Base-by-base conservation (phyloP, 2,329 filamentous ascomycete genomes). In the Cadophora luteo-olivacea region DNA sequence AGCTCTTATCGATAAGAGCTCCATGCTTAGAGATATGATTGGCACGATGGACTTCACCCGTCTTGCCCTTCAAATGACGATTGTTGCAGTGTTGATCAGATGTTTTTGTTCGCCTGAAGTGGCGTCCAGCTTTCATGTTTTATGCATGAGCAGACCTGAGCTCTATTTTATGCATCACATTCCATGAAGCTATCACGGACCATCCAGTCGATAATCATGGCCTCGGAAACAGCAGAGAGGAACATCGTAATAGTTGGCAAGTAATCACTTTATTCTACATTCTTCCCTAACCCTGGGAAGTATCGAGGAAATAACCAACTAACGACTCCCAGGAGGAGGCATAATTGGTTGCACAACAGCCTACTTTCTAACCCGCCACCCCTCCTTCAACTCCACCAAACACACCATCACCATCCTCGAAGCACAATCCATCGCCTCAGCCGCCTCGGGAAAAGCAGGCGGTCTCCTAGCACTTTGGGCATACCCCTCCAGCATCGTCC, bases 391-490 rank as follows among this genome's bases (percentile, higher is more conserved):
- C 78, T 89, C 90, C 52, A 81, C 86, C 25, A 86, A 87, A 64
- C 92, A 97, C 79, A 90, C 85, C 64, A 91, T 98, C 75, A 97
- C 92, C 0, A 84, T 99, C 36, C 85, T 98, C 65, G 96, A 99
- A 83, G 94, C 96, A 0, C 89, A 89, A 3, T 85, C 89, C 55
- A 90, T 98, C 72, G 96, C 96, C 7, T 89, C 93, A n/a, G 95
- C 92, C 29, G 95, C 96, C 48, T 97, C 94, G 9, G 96, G 96
- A 51, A 98, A 97, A 81, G 95, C 96, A 0, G 96, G 96, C 19
- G 96, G 96, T 0, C 84, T 99, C 4, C 85, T 99, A 25, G 96
- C 91, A 0, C 84, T 94, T 19, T 98, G 95, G 94, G 96, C 95
- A 0, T 97, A 97, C 77, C 96, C 96, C 0, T 84, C 84, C 67